Evolutionary conservation across 176 grass and related monocot genomes (phyloP), one percentile per base, ranked within the genome.

Genomic region (Juncus effusus): DNA sequence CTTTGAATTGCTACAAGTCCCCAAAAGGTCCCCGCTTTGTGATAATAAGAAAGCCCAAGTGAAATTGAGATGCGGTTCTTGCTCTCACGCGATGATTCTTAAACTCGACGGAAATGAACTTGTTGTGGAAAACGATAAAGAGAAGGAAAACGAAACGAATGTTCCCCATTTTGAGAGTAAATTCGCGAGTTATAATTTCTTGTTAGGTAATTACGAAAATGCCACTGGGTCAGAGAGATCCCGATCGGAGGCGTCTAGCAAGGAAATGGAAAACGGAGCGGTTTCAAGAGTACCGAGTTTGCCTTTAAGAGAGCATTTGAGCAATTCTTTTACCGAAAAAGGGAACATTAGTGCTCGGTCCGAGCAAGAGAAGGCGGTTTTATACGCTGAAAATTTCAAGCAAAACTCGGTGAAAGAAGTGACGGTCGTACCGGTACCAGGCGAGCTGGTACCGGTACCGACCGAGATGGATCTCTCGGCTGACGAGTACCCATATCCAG

Each of bases 1-100:
- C 54, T 84, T 79, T 35, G 88, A 97, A 84, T 81, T 97, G 52
- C 75, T 97, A 14, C 85, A 88, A 65, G 58, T 97, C 71, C 88
- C 88, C 37, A 80, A 72, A 77, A 65, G 72, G 38, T 63, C 77
- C 77, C 42, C 60, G 45, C 16, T 59, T 56, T 41, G 74, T 74
- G 5, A 72, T 41, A 72, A 56, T 57, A 72, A 72, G 69, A 89
- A 92, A 56, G 77, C 76, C 50, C 85, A 83, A 69, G 70, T 86
- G 82, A 91, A 82, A 50, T 58, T 92, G 68, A 66, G 68, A 10
- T 97, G 93, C 73, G 93, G 88, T 38, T 86, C 88, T 42, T 97
- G 93, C 80, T 92, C 84, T 14, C 83, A 84, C 65, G 67, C 83
- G 52, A 89, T 86, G 76, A 51, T 83, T 61, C 53, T 92, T 41